Base-by-base conservation (phyloP, 306 rosid species). In the Lagenaria siceraria region DNA sequence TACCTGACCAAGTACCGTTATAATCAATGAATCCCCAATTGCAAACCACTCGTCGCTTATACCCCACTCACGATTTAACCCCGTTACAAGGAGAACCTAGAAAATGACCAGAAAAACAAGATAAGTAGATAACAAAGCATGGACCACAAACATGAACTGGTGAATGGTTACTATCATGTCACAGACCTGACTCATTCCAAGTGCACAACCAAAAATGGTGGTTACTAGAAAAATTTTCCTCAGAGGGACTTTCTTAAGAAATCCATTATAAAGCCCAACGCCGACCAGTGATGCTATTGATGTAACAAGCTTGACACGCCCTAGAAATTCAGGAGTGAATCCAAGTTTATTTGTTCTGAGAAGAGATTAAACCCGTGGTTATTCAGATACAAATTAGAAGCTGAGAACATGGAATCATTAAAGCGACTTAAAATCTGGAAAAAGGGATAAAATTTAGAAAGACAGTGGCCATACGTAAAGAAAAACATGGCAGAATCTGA, bases 41-140 rank as follows among this genome's bases (percentile, higher is more conserved):
- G 98, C 96, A 84, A 96, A 96, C 99, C 99, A 96, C 89, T 96
- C 97, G 77, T 96, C 94, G 55, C 93, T 92, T 53, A 96, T 90
- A 83, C 97, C 98, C 63, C 93, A 83, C 78, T 83, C 82, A 65
- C 89, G 85, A 82, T 96, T 96, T 80, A 96, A 79, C 81, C 98
- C 98, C 14, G 96, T 90, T 42, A 96, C 93, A 68, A 96, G 97
- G 61, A 96, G 58, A 84, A 96, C 89, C 99, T 96, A 86, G 77
- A 24, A 75, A 42, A 73, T 36, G 46, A 31, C 19, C 77, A 31
- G 62, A 73, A 12, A 73, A 52, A 18, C 24, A 51, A 29, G 77
- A 31, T 71, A 48, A 73, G 46, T 29, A 18, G 40, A 35, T 52
- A 49, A 17, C 10, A 18, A 73, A 29, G 29, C 5, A 73, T 52